Evolutionary conservation across 768 basidiomycete species (phyloP).

Genomic region (Collybiopsis luxurians): DNA sequence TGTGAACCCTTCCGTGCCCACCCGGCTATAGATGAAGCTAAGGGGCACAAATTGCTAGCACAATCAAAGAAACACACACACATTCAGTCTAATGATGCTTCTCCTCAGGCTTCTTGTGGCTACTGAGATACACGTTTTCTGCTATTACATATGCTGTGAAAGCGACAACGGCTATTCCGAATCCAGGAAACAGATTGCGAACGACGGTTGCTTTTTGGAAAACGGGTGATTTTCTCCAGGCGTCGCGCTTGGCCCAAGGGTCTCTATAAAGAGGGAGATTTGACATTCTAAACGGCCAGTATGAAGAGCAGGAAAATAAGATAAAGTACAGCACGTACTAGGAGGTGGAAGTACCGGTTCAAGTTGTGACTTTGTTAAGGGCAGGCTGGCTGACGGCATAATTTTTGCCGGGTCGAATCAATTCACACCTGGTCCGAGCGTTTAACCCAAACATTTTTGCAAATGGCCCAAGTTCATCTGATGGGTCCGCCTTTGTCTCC

Average conservation of each 20-base stretch:
- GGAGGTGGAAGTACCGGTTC: neutral
- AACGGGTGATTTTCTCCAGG: slow-evolving; percentile 89
- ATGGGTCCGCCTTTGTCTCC: slow-evolving; percentile 79
- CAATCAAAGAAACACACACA: neutral
- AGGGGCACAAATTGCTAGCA: too few relatives aligned
- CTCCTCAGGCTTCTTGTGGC: slow-evolving; percentile 20
- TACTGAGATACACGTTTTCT: slow-evolving; percentile 64
- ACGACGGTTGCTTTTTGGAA: slow-evolving; percentile 88
- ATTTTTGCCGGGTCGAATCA: too few relatives aligned
- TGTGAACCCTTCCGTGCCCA: too few relatives aligned
- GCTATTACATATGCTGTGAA: slow-evolving; percentile 89
- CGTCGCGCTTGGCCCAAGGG: slow-evolving; percentile 92
- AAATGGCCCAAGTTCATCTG: slow-evolving; percentile 58
- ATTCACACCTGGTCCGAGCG: slow-evolving; percentile 4
- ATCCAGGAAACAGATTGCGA: slow-evolving; percentile 88
- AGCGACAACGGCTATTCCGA: slow-evolving; percentile 88
- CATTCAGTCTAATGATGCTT: slow-evolving; percentile 9
- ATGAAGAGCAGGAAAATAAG: too few relatives aligned
- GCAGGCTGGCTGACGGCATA: neutral
- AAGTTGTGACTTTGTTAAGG: neutral
- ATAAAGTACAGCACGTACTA: neutral
- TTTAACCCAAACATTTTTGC: neutral
- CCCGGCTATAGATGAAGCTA: too few relatives aligned
- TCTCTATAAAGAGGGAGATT: slow-evolving; percentile 80
- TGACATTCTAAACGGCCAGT: slow-evolving; percentile 39